Conservation (phyloP, 495 filamentous ascomycete species). For the Durotheca rogersii region DNA sequence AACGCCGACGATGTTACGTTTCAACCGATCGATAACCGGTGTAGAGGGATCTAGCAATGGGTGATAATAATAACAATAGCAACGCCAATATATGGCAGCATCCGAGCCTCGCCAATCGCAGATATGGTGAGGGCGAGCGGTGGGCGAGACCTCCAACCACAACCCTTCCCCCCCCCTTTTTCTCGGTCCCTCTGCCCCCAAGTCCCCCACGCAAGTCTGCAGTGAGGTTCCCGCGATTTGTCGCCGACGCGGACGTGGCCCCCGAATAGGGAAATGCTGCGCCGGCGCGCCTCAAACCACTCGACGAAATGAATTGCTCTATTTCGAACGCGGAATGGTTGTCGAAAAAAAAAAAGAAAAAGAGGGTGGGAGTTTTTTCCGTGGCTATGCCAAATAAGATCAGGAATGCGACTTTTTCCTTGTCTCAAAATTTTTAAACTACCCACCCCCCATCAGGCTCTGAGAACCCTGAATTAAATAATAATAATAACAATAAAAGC, state of each 20-base stretch:
- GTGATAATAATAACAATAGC: too few species aligned
- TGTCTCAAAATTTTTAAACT: background rate
- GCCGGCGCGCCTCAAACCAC: constrained; percentile 1
- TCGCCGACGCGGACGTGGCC: constrained; percentile 11
- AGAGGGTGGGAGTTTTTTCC: background rate
- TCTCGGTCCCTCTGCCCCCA: too few species aligned
- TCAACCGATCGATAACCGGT: background rate
- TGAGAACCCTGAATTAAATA: constrained; percentile 20
- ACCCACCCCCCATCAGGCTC: background rate
- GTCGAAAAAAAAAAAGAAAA: constrained; percentile 6
- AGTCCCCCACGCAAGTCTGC: constrained; percentile 1
- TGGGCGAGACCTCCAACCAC: too few species aligned
- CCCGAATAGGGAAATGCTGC: constrained; percentile 15
- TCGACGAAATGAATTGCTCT: background rate
- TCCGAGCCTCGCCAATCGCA: constrained; percentile 2
- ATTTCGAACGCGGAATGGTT: constrained; percentile 1
- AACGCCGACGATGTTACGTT: constrained; percentile 2
- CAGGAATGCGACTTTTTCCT: background rate
- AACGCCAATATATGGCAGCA: background rate
- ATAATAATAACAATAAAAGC: too few species aligned
- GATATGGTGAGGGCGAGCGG: constrained; percentile 4
- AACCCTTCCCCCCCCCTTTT: too few species aligned
- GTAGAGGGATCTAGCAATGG: constrained; percentile 7
- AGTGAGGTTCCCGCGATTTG: constrained; percentile 15
- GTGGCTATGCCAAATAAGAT: background rate